Percentiles rank a stretch among this genome's conserved stretches.
Conservation (phyloP, 495 filamentous ascomycete species). For the Aspergillus coremiiformis region DNA sequence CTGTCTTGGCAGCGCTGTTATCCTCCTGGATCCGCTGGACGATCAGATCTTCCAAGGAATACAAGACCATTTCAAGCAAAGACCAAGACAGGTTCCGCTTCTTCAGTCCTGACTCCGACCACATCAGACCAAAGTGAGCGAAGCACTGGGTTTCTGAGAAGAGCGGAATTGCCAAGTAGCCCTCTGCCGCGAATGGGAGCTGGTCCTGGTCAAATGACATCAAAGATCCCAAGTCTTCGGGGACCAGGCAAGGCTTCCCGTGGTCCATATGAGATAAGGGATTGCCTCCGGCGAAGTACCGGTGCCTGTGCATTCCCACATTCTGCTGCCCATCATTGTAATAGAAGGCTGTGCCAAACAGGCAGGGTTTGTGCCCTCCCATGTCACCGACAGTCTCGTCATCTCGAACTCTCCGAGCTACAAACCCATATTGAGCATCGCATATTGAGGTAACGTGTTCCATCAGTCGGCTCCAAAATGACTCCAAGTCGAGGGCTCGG, state of each 20-base stretch:
- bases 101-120: slow-evolving; percentile 55
- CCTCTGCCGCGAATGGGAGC: slow-evolving; percentile 56
- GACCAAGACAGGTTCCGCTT: slow-evolving; percentile 57
- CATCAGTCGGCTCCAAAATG: slow-evolving; percentile 63
- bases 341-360: slow-evolving; percentile 63
- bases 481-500: slow-evolving; percentile 45
- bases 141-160: slow-evolving; percentile 64
- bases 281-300: slow-evolving; percentile 59
- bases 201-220: slow-evolving; percentile 54
- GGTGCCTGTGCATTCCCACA: slow-evolving; percentile 48
- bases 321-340: slow-evolving; percentile 55
- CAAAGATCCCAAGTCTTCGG: slow-evolving; percentile 53
- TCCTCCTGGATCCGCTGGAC: slow-evolving; percentile 51
- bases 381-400: slow-evolving; percentile 44
- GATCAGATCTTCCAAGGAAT: slow-evolving; percentile 69
- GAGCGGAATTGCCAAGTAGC: slow-evolving; percentile 65
- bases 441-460: slow-evolving; percentile 57
- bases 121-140: slow-evolving; percentile 70
- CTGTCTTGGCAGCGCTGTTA: slow-evolving; percentile 28
- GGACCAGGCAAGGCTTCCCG: slow-evolving; percentile 67
- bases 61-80: slow-evolving; percentile 64
- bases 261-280: slow-evolving; percentile 64
- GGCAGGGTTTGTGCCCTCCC: slow-evolving; percentile 44
- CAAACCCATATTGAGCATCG: slow-evolving; percentile 64
- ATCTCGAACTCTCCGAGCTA: slow-evolving; percentile 56